phyloP scores from a whole-genome alignment of 352 stramenopile genomes.

The Ochromonadaceae sp. region DNA sequence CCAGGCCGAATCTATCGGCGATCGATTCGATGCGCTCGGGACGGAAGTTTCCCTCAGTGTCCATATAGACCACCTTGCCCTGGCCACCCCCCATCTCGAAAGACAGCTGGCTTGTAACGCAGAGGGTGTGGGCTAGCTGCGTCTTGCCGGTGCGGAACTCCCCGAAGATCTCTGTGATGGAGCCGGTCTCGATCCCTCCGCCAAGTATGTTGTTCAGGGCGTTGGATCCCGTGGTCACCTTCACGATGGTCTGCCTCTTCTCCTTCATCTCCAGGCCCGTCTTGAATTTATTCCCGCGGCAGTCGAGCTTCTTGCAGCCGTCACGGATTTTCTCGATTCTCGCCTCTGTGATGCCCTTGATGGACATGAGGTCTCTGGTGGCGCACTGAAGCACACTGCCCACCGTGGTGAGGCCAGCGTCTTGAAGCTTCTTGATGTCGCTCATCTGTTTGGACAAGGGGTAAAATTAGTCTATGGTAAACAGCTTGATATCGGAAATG shows the following conservation, averaged over 20 bases:
- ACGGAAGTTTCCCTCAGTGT: constrained; percentile 80
- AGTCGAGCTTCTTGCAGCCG: constrained; percentile 17
- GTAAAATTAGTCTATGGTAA: not conserved
- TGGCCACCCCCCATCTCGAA: constrained; percentile 53
- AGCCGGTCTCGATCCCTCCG: constrained; percentile 66
- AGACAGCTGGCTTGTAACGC: constrained; percentile 57
- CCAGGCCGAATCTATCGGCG: constrained; percentile 40
- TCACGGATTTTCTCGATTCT: constrained; percentile 56
- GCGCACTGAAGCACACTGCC: constrained; percentile 46
- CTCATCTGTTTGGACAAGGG: constrained; percentile 25
- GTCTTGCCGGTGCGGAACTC: constrained; percentile 86
- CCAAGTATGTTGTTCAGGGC: constrained; percentile 63
- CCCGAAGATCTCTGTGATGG: constrained; percentile 64
- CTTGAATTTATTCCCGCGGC: not conserved
- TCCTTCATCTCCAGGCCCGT: constrained; percentile 16
- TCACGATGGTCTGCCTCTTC: constrained; percentile 6
- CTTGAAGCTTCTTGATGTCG: constrained; percentile 79
- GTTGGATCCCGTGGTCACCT: constrained; percentile 23
- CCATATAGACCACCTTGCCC: constrained; percentile 38
- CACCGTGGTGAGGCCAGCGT: constrained; percentile 73
- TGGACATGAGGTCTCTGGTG: constrained; percentile 38
- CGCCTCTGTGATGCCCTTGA: constrained; percentile 68
- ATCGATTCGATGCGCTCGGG: constrained; percentile 43
- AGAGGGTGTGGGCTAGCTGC: constrained; percentile 73
- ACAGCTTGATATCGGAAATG: not conserved